Evolutionary conservation across 345 rosid species (phyloP).

Genomic region (Isatis tinctoria): DNA sequence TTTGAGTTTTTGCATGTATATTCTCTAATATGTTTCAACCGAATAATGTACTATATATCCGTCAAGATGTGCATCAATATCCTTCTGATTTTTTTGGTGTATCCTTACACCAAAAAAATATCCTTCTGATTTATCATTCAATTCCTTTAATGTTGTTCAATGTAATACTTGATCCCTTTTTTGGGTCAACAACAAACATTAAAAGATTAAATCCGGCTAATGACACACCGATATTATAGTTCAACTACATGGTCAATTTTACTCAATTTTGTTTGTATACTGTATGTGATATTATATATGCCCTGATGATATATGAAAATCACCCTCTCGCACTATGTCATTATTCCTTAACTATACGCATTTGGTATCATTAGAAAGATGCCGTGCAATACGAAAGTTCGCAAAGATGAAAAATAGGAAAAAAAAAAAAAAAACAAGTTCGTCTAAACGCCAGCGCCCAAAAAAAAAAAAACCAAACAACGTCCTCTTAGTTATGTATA

Average conservation of each 20-base stretch:
- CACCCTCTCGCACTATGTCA: neutral
- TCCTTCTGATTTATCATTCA: neutral
- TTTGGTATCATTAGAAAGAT: slow-evolving; percentile 3
- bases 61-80: neutral
- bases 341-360: neutral
- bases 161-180: neutral
- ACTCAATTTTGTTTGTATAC: neutral
- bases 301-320: neutral
- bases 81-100: too few relatives aligned
- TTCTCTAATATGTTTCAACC: neutral
- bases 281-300: neutral
- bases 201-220: neutral
- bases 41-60: neutral
- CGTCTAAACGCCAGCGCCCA: too few relatives aligned
- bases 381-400: neutral
- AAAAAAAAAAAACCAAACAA: too few relatives aligned
- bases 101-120: too few relatives aligned
- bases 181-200: neutral
- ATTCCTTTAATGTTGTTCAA: neutral
- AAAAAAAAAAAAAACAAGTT: too few relatives aligned
- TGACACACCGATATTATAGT: neutral
- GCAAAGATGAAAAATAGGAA: too few relatives aligned
- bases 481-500: too few relatives aligned
- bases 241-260: neutral
- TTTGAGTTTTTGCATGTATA: neutral